Conservation (phyloP, 768 basidiomycete genomes). For the Cyclocybe aegerita region DNA sequence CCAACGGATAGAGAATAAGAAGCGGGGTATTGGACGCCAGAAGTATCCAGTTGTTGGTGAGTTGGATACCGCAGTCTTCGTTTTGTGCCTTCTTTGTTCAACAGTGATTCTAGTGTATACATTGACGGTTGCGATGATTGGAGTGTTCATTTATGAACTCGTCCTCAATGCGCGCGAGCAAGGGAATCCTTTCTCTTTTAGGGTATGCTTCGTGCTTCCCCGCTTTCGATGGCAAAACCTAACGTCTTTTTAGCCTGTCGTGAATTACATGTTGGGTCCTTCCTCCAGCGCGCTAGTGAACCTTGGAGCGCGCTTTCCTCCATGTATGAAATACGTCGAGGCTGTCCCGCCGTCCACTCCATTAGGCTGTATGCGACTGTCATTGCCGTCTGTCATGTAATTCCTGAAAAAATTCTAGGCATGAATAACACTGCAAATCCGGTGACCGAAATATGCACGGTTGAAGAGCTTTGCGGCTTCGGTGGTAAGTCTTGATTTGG, state of each 20-base stretch:
- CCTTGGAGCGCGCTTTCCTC: slow-evolving; percentile 89
- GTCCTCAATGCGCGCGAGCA: slow-evolving; percentile 73
- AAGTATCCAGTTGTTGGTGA: slow-evolving; percentile 74
- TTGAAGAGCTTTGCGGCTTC: slow-evolving; percentile 87
- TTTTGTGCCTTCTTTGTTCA: slow-evolving; percentile 4
- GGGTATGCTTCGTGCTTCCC: slow-evolving; percentile 41
- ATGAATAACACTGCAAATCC: slow-evolving; percentile 86
- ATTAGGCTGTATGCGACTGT: slow-evolving; percentile 53
- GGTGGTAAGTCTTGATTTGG: slow-evolving; percentile 57
- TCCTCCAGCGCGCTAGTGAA: slow-evolving; percentile 81
- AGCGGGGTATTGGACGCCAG: slow-evolving; percentile 81
- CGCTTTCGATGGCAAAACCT: not conserved
- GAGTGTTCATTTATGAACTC: slow-evolving; percentile 82
- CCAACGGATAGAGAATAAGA: slow-evolving; percentile 88
- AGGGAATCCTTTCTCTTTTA: slow-evolving; percentile 83
- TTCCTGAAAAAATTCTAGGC: slow-evolving; percentile 38
- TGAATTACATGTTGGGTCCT: slow-evolving; percentile 93
- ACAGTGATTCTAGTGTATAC: slow-evolving; percentile 49
- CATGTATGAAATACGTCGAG: slow-evolving; percentile 81
- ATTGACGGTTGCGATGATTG: slow-evolving; percentile 66
- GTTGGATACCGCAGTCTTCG: slow-evolving; percentile 8
- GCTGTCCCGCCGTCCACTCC: slow-evolving; percentile 52
- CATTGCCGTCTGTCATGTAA: not conserved
- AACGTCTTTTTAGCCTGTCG: slow-evolving; percentile 51
- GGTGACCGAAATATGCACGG: slow-evolving; percentile 61